phyloP scores from a whole-genome alignment of 768 basidiomycete species.

The Inosperma sp. region DNA sequence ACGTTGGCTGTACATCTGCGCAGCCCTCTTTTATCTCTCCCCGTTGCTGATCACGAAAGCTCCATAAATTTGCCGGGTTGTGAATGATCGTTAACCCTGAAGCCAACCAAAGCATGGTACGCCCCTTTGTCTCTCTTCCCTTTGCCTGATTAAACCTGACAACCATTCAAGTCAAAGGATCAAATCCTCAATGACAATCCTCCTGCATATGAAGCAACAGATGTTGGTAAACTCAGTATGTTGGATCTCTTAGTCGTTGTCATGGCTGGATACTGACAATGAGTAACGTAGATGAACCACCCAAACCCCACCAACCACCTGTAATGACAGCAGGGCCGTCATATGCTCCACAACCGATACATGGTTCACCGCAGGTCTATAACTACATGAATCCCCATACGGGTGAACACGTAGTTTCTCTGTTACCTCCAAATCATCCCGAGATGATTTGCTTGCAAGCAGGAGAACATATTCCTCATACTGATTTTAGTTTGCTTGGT shows the following conservation, averaged over 20 bases:
- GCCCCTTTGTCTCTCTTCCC: constrained; percentile 1
- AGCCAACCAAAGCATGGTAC: constrained; percentile 24
- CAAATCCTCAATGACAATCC: constrained; percentile 36
- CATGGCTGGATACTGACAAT: neutral
- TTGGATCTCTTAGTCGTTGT: neutral
- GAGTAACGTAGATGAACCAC: constrained; percentile 8
- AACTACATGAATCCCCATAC: constrained; percentile 65
- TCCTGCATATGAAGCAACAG: constrained; percentile 46
- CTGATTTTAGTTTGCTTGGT: constrained; percentile 71
- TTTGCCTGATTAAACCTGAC: neutral
- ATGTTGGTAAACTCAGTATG: constrained; percentile 28
- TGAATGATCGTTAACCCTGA: constrained; percentile 29
- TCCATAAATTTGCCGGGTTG: too few relatives aligned
- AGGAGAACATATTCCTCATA: constrained; percentile 59
- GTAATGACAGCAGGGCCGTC: constrained; percentile 21
- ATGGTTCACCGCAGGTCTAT: constrained; percentile 51
- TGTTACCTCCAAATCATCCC: constrained; percentile 72
- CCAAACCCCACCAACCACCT: constrained; percentile 2
- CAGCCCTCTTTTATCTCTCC: neutral
- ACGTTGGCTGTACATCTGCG: too few relatives aligned
- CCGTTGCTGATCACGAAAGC: neutral
- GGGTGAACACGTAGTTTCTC: constrained; percentile 52
- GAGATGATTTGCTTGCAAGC: constrained; percentile 83
- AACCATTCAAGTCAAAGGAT: neutral
- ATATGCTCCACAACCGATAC: constrained; percentile 27